Base-by-base conservation (phyloP, 2,329 filamentous ascomycete species). In the Cadophora malorum region DNA sequence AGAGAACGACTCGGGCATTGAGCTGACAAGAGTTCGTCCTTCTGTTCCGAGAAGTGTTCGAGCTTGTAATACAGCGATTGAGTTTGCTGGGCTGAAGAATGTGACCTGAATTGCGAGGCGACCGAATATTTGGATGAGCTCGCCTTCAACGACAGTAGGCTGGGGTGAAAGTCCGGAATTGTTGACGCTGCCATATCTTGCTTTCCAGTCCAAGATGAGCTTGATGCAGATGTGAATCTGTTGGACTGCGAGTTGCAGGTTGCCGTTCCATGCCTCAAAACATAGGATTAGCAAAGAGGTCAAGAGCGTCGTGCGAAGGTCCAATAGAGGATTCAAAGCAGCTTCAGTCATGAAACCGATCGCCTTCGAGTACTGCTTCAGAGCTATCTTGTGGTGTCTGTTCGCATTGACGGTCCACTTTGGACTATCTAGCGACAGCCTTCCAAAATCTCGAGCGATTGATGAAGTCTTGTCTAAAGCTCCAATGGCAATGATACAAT, bases 211-310 rank as follows among this genome's bases (percentile, higher is more conserved):
- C 41, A 45, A 16, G 14, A 45, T 45, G 14, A 45, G 16, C 41
- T 45, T 45, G 41, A 45, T 45, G 41, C 41, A 45, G 2, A 45
- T 45, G 6, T 45, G 41, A 14, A 45, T 45, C 19, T 45, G 41
- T 6, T 45, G 41, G 6, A 16, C 16, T 19, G 41, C 41, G 41
- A 45, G 41, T 19, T 45, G 41, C 1, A 45, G 14, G 16, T 45
- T 45, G 41, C 41, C 41, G 16, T 45, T 45, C 41, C 41, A 45
- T 16, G 41, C 41, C 19, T 45, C 41, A 45, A 45, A 45, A 19
- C 41, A 45, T 6, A 45, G 88, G 85, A 45, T 14, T 2, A 45
- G 41, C 14, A 45, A 19, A 2, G 41, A 45, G 1, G 41, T 45
- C 41, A 45, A 19, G 4, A 45, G 41, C 41, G 41, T 45, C 10